Base-by-base conservation (phyloP, 2,329 filamentous ascomycete species). In the Penicillium aurantiogriseum region DNA sequence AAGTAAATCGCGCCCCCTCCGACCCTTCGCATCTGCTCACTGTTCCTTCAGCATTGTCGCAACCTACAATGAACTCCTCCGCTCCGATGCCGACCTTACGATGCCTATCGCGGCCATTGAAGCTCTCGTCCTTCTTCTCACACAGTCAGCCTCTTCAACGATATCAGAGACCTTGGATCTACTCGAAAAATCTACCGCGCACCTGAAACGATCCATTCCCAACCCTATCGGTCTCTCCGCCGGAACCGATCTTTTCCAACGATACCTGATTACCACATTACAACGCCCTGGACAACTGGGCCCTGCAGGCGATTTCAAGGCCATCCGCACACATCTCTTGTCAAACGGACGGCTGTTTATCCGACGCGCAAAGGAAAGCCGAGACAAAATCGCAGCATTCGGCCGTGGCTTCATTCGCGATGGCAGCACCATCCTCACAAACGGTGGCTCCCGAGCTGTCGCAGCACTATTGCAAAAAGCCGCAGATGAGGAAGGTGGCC, bases 71-170 rank as follows among this genome's bases (percentile, higher is more conserved):
- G 77, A 80, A 49, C 82, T 89, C 48, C 82, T 90, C 59, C 71
- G 71, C 57, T 81, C 84, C 51, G 92, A 97, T 73, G 83, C 89
- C 11, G 90, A 96, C 61, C 83, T 97, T 52, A 97, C 93, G 36
- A 97, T 96, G 85, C 92, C 94, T 62, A 90, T 99, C 54, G 94
- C 94, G 21, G 92, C 92, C 58, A 96, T 96, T 71, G 91, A 96
- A 78, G 88, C 92, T 29, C 83, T 99, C 58, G 94, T 97, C 65
- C 86, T 89, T 70, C 88, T 94, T 59, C 89, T 97, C 58, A 88
- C 88, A 70, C 84, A 89, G 63, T 89, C 88, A 45, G 87, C 88
- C 61, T 88, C 91, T 7, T 89, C 88, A 23, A 99, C 94, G 57
- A 91, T 96, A 68, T 93, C 89, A 77, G 94, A 99, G 80, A 97